Evolutionary conservation across 495 filamentous ascomycete genomes (phyloP), one percentile per base, ranked within the genome.

Genomic region (Penicillium psychrofluorescens): DNA sequence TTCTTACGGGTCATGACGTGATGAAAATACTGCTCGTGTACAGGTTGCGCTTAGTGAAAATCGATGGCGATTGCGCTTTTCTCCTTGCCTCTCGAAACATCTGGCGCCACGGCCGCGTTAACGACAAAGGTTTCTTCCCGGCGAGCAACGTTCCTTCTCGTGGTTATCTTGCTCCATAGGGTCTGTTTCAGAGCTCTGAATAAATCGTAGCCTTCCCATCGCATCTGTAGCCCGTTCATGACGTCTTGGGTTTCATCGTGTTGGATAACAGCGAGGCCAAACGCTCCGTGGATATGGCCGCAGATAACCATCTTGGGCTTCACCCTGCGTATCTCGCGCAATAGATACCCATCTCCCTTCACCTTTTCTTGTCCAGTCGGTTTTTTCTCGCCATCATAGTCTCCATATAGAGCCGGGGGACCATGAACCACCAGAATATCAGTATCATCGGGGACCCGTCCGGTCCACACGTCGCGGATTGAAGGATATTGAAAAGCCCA

Each of bases 371-470:
- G 22, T 31, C 40, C 48, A 30, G 22, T 35, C 8, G 40, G 11
- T 11, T 35, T 35, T 9, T 35, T 45, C 0, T 61, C 69, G 16
- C 49, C 50, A 13, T 76, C 58, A 28, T 32, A 40, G 55, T 90
- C 86, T 2, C 79, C 72, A 56, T 90, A 86, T 50, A 75, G 70
- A 49, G 70, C 69, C 47, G 56, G 54, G 1, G 48, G 56, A 6
- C 73, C 74, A 52, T 91, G 86, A 7, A 86, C 88, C 13, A 90
- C 64, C 5, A 90, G 64, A 33, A 91, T 71, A 46, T 89, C 84
- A 0, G 75, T 80, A 43, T 80, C 74, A 13, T 62, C 45, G 0
- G 86, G 85, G 11, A 89, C 67, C 12, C 10, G 33, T 16, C 36
- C 43, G 16, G 40, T 54, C 56, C 48, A 59, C 27, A 46, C 31